Evolutionary conservation across 176 grass and related monocot genomes (phyloP).

Genomic region (Triticum urartu): DNA sequence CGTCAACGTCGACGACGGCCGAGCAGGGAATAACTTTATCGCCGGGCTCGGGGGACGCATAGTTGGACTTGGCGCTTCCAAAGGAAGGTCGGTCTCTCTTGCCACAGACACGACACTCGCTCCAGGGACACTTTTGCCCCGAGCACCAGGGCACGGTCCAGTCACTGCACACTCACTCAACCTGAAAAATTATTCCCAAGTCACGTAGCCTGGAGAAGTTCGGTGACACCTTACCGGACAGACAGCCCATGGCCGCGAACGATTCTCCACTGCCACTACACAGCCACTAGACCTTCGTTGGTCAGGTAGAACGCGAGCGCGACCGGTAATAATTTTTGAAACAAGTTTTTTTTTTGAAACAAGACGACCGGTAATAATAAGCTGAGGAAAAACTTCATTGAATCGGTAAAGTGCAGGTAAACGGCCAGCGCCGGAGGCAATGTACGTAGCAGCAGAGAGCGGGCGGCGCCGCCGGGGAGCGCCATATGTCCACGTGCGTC

Average conservation of each 20-base stretch:
- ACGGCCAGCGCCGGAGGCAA: no score
- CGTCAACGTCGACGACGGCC: background rate
- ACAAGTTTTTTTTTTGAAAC: no score
- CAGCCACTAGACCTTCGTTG: background rate
- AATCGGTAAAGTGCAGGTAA: no score
- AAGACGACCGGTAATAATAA: background rate
- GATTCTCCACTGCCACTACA: background rate
- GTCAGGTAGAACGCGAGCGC: background rate
- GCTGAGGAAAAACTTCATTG: no score
- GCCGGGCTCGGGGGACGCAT: background rate
- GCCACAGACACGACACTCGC: background rate
- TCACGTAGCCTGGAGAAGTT: background rate
- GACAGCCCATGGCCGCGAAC: background rate
- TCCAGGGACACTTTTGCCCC: background rate
- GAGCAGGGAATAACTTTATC: background rate
- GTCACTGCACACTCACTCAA: background rate
- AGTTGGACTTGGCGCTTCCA: background rate
- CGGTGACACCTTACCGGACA: background rate
- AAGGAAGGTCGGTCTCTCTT: background rate
- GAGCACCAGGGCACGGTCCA: background rate
- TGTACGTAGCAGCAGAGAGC: no score
- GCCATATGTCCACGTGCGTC: no score
- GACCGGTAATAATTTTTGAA: background rate
- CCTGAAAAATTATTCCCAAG: background rate
- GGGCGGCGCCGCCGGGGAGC: no score